Conservation (phyloP, 306 rosid genomes). For the Quercus glauca region DNA sequence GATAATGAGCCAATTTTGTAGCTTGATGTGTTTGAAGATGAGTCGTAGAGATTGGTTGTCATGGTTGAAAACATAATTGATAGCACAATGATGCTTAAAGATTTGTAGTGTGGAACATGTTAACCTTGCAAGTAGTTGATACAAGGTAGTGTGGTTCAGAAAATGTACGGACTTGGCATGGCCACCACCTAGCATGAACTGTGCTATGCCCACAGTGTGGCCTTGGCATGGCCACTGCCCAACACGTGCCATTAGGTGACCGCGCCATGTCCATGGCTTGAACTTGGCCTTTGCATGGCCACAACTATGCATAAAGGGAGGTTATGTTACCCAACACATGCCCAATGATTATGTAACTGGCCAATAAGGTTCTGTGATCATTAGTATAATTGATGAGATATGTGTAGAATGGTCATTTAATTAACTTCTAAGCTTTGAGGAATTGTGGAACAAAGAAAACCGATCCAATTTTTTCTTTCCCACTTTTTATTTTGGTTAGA, state of each 20-base stretch:
- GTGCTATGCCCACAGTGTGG: too few species aligned
- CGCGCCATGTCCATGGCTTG: too few species aligned
- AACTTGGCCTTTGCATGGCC: too few species aligned
- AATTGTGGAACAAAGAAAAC: not conserved
- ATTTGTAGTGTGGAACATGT: too few species aligned
- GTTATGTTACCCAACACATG: too few species aligned
- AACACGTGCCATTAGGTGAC: too few species aligned
- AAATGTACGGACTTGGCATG: too few species aligned
- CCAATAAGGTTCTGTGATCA: not conserved
- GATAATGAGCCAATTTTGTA: not conserved
- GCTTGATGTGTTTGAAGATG: not conserved
- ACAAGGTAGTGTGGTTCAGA: not conserved
- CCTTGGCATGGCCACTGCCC: too few species aligned
- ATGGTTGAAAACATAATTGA: not conserved
- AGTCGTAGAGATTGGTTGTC: not conserved
- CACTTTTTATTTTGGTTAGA: not conserved
- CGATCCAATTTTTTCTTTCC: not conserved
- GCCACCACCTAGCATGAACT: too few species aligned
- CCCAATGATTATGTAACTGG: not conserved
- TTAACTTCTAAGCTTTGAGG: not conserved
- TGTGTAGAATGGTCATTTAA: not conserved
- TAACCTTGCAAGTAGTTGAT: not conserved
- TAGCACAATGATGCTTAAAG: not conserved
- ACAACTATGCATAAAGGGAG: too few species aligned
- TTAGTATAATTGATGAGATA: not conserved